phyloP scores from a whole-genome alignment of 2,329 filamentous ascomycete genomes.

The Pseudogymnoascus sp. region DNA sequence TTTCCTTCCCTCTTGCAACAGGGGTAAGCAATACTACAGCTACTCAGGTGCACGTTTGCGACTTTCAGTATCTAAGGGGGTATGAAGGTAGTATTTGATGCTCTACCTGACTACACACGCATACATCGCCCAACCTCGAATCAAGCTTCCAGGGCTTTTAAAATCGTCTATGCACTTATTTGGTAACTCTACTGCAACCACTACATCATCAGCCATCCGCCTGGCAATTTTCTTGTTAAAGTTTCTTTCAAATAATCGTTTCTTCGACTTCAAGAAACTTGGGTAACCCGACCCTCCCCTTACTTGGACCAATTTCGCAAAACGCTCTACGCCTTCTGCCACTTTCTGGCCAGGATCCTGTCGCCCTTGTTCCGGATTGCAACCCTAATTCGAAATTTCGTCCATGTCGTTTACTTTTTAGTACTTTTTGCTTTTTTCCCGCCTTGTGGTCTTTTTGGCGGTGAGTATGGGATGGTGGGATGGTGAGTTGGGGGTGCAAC shows the following conservation, averaged over 20 bases:
- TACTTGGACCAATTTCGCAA: background rate
- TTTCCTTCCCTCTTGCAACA: conserved; percentile 31
- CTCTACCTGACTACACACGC: conserved; percentile 18
- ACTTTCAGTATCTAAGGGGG: conserved; percentile 15
- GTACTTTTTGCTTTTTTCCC: background rate
- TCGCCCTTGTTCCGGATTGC: background rate
- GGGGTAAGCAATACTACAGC: conserved; percentile 31
- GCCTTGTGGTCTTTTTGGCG: background rate
- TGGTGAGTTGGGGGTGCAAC: background rate
- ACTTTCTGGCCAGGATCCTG: background rate
- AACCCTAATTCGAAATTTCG: background rate
- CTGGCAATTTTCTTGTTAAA: background rate
- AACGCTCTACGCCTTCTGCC: background rate
- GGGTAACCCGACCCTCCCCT: conserved; percentile 20
- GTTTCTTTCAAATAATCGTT: background rate
- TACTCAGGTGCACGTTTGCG: conserved; percentile 16
- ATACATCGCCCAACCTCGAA: background rate
- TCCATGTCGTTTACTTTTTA: background rate
- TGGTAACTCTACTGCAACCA: conserved; percentile 6
- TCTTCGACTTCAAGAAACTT: background rate
- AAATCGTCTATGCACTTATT: background rate
- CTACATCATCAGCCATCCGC: conserved; percentile 11
- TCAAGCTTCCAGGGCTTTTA: conserved; percentile 11
- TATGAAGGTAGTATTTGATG: conserved; percentile 27
- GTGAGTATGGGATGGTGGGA: background rate